These are phyloP conservation scores for Hyphodiscus sp. DNA, from an alignment of 2,329 filamentous ascomycete species.

Conservation along the genomic window DNA sequence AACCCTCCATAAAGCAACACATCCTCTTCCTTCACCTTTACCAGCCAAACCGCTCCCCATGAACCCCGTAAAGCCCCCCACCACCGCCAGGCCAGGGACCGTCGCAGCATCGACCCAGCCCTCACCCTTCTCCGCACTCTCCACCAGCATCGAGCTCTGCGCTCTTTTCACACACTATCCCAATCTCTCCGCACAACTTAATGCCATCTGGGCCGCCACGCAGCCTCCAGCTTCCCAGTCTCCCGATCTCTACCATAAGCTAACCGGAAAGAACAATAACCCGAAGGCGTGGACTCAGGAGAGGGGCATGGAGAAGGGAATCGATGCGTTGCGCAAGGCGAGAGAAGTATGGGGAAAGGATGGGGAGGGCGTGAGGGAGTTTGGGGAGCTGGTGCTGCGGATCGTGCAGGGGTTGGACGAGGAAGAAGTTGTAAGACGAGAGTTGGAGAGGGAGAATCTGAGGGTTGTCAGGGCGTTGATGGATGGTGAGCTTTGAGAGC, in stretches of 20 bases:
- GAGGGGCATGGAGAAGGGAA: constrained; percentile 49
- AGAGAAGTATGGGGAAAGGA: constrained; percentile 45
- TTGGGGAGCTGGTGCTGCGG: constrained; percentile 48
- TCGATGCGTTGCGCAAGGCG: constrained; percentile 45
- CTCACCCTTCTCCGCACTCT: constrained; percentile 47
- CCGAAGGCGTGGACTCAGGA: constrained; percentile 47
- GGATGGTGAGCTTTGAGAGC: constrained; percentile 33
- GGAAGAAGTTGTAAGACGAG: constrained; percentile 36
- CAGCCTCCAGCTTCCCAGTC: constrained; percentile 41
- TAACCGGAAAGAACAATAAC: constrained; percentile 5
- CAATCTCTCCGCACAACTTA: constrained; percentile 39
- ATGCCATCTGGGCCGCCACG: constrained; percentile 43
- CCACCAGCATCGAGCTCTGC: constrained; percentile 43
- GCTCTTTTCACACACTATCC: constrained; percentile 49
- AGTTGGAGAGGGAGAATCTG: constrained; percentile 40
- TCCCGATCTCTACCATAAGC: neutral
- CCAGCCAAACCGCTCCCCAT: constrained; percentile 6
- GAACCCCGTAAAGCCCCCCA: constrained; percentile 3
- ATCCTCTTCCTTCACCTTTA: constrained; percentile 11
- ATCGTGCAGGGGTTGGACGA: constrained; percentile 32
- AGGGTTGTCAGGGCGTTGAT: constrained; percentile 45
- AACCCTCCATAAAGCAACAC: constrained; percentile 40
- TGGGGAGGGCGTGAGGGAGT: constrained; percentile 55
- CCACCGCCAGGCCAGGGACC: constrained; percentile 16
- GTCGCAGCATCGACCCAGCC: constrained; percentile 16